A percentile compares a stretch with the other conserved stretches of the same genome.
Evolutionary conservation across 768 basidiomycete genomes (phyloP).

Genomic region (Tulasnella sp.): DNA sequence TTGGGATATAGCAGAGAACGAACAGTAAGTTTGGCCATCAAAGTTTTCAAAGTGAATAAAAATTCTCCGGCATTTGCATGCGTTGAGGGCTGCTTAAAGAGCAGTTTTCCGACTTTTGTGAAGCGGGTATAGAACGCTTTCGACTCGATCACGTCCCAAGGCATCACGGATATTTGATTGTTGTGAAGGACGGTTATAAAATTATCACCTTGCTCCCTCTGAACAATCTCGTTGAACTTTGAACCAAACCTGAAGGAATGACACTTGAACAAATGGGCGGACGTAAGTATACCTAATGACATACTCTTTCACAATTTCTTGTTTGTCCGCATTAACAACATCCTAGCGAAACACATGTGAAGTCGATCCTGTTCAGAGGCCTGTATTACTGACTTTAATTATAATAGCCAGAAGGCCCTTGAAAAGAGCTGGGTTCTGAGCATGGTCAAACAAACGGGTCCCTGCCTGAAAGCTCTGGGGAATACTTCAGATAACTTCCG

Average conservation of each 20-base stretch:
- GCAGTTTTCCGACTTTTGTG: slow-evolving; percentile 1
- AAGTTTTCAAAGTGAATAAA: slow-evolving; percentile 16
- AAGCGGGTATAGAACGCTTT: slow-evolving; percentile 13
- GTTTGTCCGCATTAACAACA: slow-evolving; percentile 57
- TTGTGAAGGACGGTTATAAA: slow-evolving; percentile 23
- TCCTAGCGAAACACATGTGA: too few relatives aligned
- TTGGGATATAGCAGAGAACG: too few relatives aligned
- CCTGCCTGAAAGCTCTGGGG: slow-evolving; percentile 30
- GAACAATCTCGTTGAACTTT: slow-evolving; percentile 18
- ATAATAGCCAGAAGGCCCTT: slow-evolving; percentile 57
- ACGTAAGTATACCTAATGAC: too few relatives aligned
- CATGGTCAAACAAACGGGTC: slow-evolving; percentile 50
- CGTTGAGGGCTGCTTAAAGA: slow-evolving; percentile 12
- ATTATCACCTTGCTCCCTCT: slow-evolving; percentile 13
- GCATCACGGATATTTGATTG: neutral
- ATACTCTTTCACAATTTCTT: slow-evolving; percentile 56
- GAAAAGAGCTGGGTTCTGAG: slow-evolving; percentile 55
- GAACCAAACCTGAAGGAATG: slow-evolving; percentile 12
- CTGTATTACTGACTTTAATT: slow-evolving; percentile 57
- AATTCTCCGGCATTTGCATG: slow-evolving; percentile 22
- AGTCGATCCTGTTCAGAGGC: too few relatives aligned
- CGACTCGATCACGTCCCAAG: slow-evolving; percentile 20
- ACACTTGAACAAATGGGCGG: too few relatives aligned
- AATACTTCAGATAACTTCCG: too few relatives aligned
- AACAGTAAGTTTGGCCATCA: slow-evolving; percentile 23